Conservation (phyloP, 2,329 filamentous ascomycete species). For the Beauveria bassiana region DNA sequence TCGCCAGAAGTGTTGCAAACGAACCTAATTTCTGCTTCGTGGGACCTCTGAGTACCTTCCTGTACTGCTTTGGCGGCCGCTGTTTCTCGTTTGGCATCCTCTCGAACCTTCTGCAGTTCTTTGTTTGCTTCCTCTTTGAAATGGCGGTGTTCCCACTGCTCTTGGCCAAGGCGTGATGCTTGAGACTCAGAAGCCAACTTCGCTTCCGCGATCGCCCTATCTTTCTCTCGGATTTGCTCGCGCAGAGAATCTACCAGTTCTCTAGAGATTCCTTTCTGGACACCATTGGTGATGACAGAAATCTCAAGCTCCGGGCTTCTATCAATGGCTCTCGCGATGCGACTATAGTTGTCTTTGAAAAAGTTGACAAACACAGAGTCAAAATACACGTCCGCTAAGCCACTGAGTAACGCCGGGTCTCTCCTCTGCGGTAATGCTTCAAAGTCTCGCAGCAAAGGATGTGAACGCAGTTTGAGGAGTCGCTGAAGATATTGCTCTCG, state of each 20-base stretch:
- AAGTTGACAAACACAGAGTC: conserved; percentile 85
- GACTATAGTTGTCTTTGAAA: conserved; percentile 90
- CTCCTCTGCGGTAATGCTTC: conserved; percentile 73
- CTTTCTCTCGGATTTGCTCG: conserved; percentile 67
- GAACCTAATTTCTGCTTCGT: conserved; percentile 57
- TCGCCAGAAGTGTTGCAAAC: conserved; percentile 11
- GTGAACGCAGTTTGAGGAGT: conserved; percentile 67
- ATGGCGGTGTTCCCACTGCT: conserved; percentile 63
- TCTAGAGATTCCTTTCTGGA: conserved; percentile 86
- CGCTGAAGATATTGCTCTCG: conserved; percentile 83
- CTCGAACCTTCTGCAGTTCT: conserved; percentile 34
- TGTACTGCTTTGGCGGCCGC: conserved; percentile 42
- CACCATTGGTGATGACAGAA: conserved; percentile 67
- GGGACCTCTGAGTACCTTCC: conserved; percentile 61
- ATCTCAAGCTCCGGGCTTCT: conserved; percentile 84
- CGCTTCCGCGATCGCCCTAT: conserved; percentile 40
- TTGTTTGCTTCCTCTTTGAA: conserved; percentile 49
- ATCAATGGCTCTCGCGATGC: conserved; percentile 77
- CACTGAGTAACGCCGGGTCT: conserved; percentile 35
- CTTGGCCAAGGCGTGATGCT: conserved; percentile 56
- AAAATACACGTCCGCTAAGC: conserved; percentile 75
- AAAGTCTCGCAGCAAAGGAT: conserved; percentile 77
- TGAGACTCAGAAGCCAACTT: conserved; percentile 39
- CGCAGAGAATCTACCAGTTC: conserved; percentile 84
- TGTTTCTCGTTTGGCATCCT: conserved; percentile 38